These are phyloP conservation scores for Phytophthora pistaciae DNA, from an alignment of 352 stramenopile genomes.

Conservation along the genomic window DNA sequence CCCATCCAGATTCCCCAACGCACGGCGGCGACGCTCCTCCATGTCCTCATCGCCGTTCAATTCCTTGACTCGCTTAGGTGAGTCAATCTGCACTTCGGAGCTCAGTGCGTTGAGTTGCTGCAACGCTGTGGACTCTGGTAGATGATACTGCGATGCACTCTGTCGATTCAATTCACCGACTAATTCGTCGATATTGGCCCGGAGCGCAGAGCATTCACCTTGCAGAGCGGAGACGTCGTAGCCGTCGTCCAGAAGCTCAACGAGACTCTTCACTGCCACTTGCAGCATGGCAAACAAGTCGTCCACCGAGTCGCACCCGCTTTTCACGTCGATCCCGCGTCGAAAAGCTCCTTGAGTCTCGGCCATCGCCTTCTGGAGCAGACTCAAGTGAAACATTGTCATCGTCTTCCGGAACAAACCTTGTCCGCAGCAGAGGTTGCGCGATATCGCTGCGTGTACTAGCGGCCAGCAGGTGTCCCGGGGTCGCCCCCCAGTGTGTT, in stretches of 20 bases:
- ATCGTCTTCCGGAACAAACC: conserved; percentile 50
- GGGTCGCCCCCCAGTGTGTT: conserved; percentile 49
- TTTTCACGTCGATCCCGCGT: background rate
- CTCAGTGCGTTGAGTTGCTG: conserved; percentile 14
- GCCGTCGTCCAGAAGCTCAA: background rate
- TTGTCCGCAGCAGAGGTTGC: conserved; percentile 41
- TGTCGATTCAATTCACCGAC: conserved; percentile 22
- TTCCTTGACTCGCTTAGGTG: conserved; percentile 3
- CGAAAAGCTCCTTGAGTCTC: conserved; percentile 5
- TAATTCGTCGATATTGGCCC: conserved; percentile 25
- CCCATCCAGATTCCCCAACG: conserved; percentile 28
- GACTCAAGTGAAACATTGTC: conserved; percentile 37
- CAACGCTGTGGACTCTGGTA: conserved; percentile 9
- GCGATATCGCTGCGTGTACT: conserved; percentile 42
- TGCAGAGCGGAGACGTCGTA: background rate
- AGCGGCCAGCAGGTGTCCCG: conserved; percentile 70
- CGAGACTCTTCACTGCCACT: background rate
- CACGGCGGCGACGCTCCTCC: conserved; percentile 21
- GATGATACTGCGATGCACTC: conserved; percentile 1
- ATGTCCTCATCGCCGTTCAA: conserved; percentile 11
- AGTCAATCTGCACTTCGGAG: conserved; percentile 12
- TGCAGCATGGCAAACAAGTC: background rate
- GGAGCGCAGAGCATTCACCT: background rate
- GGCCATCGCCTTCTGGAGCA: conserved; percentile 14
- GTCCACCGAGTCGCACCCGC: background rate